These are phyloP conservation scores for Trichopus zeylanicus DNA, from an alignment of 116 monocot species.

Conservation along the genomic window DNA sequence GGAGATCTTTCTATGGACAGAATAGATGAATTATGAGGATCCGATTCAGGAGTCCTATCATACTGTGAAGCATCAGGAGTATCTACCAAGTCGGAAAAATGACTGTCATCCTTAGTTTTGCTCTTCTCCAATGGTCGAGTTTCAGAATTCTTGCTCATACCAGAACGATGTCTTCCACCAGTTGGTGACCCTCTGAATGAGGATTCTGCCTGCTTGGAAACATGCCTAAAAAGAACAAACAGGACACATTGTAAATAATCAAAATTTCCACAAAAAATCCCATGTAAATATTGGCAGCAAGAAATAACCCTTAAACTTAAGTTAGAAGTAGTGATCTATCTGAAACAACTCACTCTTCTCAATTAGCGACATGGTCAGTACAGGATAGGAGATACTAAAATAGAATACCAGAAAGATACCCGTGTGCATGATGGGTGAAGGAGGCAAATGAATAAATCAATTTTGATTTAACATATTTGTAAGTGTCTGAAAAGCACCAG, in stretches of 20 bases:
- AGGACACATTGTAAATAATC: not conserved
- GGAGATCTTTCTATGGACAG: conserved; percentile 28
- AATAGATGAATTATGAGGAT: conserved; percentile 16
- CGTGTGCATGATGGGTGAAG: not conserved
- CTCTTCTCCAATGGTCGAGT: conserved; percentile 23
- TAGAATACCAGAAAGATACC: not conserved
- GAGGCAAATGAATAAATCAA: not conserved
- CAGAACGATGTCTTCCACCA: conserved; percentile 25
- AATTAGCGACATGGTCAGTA: no score
- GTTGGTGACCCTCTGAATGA: conserved; percentile 19
- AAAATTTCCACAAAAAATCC: no score
- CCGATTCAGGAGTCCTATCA: conserved; percentile 28
- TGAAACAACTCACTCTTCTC: no score
- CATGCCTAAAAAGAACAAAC: not conserved
- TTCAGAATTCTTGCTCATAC: conserved; percentile 18
- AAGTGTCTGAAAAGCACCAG: not conserved
- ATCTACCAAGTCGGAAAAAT: conserved; percentile 24
- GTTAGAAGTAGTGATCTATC: no score
- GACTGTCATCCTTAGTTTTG: conserved; percentile 17
- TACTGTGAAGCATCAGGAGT: conserved; percentile 11
- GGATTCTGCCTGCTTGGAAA: conserved; percentile 13
- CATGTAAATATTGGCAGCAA: no score
- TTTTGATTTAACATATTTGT: not conserved
- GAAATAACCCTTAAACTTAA: no score
- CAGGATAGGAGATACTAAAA: no score